phyloP scores from a whole-genome alignment of 129 eudicot genomes.

The Cynara cardunculus region DNA sequence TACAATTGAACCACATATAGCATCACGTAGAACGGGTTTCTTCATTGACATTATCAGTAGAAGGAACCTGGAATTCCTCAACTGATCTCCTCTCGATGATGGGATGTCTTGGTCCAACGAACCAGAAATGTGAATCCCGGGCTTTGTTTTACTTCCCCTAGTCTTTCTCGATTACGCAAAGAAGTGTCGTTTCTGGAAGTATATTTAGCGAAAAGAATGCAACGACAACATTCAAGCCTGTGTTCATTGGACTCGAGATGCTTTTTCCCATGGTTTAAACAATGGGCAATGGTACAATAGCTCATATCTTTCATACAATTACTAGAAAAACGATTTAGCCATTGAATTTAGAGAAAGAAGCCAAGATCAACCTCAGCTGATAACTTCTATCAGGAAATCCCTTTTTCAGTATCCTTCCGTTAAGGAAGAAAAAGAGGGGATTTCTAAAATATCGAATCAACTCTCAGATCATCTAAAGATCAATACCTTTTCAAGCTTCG shows the following conservation, averaged over 20 bases:
- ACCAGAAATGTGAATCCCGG: constrained; percentile 20
- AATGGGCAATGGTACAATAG: constrained; percentile 16
- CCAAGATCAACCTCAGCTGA: constrained; percentile 19
- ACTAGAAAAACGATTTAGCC: constrained; percentile 27
- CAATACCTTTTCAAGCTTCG: constrained; percentile 1
- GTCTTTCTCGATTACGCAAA: constrained; percentile 35
- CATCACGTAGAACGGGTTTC: constrained; percentile 40
- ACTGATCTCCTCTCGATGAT: constrained; percentile 37
- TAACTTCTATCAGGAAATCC: constrained; percentile 12
- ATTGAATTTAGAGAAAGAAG: constrained; percentile 16
- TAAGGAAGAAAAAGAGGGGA: constrained; percentile 3
- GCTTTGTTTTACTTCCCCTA: constrained; percentile 25
- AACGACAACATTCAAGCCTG: background rate
- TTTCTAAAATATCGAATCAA: background rate
- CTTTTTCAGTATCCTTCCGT: constrained; percentile 16
- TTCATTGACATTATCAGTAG: constrained; percentile 29
- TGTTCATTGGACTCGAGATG: constrained; percentile 23
- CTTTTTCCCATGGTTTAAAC: constrained; percentile 1
- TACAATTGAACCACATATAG: constrained; percentile 12
- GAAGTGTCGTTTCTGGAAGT: constrained; percentile 32
- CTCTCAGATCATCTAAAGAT: constrained; percentile 18
- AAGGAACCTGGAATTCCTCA: constrained; percentile 42
- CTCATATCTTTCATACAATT: constrained; percentile 28
- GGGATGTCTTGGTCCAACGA: constrained; percentile 30
- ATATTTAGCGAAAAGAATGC: constrained; percentile 24